Evolutionary conservation across 2,329 filamentous ascomycete genomes (phyloP).

Genomic region (Arthrobotrys megalospora): DNA sequence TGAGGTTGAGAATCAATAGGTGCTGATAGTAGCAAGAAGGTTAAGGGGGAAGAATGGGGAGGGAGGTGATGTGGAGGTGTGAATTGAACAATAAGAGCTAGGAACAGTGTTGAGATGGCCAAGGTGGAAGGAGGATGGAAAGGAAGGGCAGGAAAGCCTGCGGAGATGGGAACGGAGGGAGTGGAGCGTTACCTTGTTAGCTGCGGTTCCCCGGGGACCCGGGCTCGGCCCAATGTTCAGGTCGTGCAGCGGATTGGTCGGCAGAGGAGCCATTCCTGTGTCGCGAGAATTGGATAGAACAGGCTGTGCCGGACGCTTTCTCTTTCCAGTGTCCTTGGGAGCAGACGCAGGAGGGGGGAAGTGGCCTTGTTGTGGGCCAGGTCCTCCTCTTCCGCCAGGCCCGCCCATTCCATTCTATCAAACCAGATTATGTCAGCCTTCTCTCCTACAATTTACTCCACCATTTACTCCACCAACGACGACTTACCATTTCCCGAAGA

Average conservation of each 20-base stretch:
- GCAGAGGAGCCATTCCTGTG: constrained; percentile 45
- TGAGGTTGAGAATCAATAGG: not conserved
- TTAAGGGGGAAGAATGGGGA: not conserved
- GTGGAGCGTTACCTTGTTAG: constrained; percentile 47
- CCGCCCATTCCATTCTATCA: constrained; percentile 44
- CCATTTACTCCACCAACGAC: not conserved
- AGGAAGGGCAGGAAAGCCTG: not conserved
- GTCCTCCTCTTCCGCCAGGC: constrained; percentile 68
- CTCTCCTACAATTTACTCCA: not conserved
- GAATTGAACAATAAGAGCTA: not conserved
- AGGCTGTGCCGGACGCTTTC: constrained; percentile 66
- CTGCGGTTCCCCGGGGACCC: constrained; percentile 42
- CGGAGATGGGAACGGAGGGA: not conserved
- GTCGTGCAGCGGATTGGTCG: constrained; percentile 38
- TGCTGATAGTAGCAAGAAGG: not conserved
- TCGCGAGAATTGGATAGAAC: constrained; percentile 45
- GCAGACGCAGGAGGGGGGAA: constrained; percentile 87
- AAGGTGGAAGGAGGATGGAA: not conserved
- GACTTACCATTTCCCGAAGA: constrained; percentile 66
- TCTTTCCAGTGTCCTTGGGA: constrained; percentile 91
- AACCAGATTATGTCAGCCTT: constrained; percentile 6
- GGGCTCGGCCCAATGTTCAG: constrained; percentile 45
- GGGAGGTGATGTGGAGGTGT: not conserved
- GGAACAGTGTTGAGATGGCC: too few species aligned
- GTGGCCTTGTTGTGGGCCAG: constrained; percentile 89